These are phyloP conservation scores for Gilbertella persicaria DNA, from an alignment of 371 early-diverging fungal species.

Conservation along the genomic window DNA sequence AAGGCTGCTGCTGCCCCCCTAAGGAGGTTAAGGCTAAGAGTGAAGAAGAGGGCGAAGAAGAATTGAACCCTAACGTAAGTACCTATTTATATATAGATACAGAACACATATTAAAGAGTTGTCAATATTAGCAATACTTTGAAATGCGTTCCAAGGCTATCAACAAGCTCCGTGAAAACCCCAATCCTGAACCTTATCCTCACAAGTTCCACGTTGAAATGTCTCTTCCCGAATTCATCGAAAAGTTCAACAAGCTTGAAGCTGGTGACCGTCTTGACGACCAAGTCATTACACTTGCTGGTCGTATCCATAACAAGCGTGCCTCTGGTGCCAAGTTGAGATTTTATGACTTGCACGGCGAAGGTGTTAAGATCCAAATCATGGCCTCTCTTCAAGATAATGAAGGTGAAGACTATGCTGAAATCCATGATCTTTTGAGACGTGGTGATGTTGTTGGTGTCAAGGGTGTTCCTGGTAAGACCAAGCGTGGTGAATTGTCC, in stretches of 20 bases:
- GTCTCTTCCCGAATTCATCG: constrained; percentile 84
- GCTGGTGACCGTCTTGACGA: constrained; percentile 76
- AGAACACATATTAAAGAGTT: neutral
- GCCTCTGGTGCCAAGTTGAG: constrained; percentile 86
- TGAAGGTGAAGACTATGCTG: constrained; percentile 77
- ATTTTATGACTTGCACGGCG: constrained; percentile 96
- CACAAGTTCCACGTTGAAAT: constrained; percentile 96
- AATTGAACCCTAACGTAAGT: constrained; percentile 82
- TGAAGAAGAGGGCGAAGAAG: constrained; percentile 78
- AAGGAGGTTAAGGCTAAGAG: constrained; percentile 56
- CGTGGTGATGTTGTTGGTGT: constrained; percentile 99
- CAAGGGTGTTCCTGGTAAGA: constrained; percentile 89
- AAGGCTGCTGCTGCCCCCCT: constrained; percentile 58
- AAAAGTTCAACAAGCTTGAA: constrained; percentile 75
- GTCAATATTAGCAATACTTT: constrained; percentile 85
- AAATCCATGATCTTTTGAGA: constrained; percentile 80
- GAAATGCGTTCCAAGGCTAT: constrained; percentile 91
- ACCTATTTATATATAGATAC: constrained; percentile 1
- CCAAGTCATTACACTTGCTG: constrained; percentile 79
- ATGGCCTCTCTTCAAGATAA: constrained; percentile 86
- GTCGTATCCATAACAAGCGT: constrained; percentile 89
- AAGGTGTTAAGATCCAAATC: constrained; percentile 94
- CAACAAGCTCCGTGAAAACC: constrained; percentile 74
- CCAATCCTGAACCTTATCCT: constrained; percentile 91
- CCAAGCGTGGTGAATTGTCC: constrained; percentile 97